phyloP scores from a whole-genome alignment of 352 stramenopile species.

The Peronospora tabacina region DNA sequence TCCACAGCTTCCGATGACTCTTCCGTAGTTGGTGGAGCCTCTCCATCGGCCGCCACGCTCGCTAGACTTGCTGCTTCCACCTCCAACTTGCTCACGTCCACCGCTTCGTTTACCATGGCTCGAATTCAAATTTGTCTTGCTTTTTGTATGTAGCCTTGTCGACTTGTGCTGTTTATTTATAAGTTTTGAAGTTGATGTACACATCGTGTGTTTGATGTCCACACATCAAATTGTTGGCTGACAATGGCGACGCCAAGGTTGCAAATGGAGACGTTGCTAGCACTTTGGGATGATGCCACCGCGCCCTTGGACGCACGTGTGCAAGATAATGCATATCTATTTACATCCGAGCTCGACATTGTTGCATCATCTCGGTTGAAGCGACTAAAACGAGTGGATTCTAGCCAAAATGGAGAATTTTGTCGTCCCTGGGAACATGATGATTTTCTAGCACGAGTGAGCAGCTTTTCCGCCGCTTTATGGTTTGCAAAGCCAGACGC shows the following conservation, averaged over 20 bases:
- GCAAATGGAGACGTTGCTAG: constrained; percentile 23
- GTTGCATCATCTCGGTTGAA: not conserved
- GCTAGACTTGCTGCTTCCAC: constrained; percentile 37
- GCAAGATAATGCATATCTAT: constrained; percentile 19
- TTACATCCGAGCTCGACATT: constrained; percentile 5
- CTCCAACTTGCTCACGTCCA: constrained; percentile 48
- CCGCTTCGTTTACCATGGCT: constrained; percentile 32
- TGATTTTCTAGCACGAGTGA: constrained; percentile 43
- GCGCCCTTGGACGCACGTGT: constrained; percentile 25
- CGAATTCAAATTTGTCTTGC: constrained; percentile 12
- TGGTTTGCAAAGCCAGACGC: constrained; percentile 57
- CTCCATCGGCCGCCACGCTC: constrained; percentile 9
- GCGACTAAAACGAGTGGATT: not conserved
- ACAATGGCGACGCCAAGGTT: constrained; percentile 6
- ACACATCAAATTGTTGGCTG: constrained; percentile 2
- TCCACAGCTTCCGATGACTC: constrained; percentile 39
- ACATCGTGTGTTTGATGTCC: too few relatives aligned
- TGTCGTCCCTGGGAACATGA: constrained; percentile 44
- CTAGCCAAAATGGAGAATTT: not conserved
- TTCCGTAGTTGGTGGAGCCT: constrained; percentile 7
- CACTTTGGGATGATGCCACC: constrained; percentile 30
- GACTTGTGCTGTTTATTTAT: not conserved
- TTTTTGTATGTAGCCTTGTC: constrained; percentile 8
- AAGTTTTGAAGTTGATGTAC: not conserved
- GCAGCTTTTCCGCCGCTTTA: constrained; percentile 43